Conservation (phyloP, 352 stramenopile genomes). For the Pythium scleroteichum region DNA sequence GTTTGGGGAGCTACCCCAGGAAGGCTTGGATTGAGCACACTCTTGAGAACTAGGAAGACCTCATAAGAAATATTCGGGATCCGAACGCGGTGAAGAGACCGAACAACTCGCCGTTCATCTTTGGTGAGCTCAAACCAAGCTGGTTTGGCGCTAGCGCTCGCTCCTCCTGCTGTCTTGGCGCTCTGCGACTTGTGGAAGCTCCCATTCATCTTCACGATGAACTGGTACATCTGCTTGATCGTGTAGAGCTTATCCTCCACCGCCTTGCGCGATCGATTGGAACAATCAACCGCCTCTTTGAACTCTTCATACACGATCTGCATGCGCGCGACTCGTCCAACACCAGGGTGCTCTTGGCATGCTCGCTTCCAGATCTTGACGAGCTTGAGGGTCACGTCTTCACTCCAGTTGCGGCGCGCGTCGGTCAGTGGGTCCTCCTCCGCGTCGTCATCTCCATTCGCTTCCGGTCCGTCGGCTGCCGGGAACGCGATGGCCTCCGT, state of each 20-base stretch:
- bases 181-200: conserved; percentile 36
- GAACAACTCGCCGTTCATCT: conserved; percentile 50
- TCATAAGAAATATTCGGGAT: conserved; percentile 62
- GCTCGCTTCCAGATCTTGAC: conserved; percentile 55
- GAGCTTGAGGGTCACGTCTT: conserved; percentile 53
- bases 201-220: conserved; percentile 60
- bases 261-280: conserved; percentile 51
- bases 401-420: conserved; percentile 52
- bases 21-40: conserved; percentile 39
- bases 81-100: conserved; percentile 51
- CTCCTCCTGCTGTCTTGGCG: conserved; percentile 9
- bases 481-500: background rate
- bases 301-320: conserved; percentile 59
- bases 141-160: conserved; percentile 12
- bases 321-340: conserved; percentile 42
- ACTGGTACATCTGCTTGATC: conserved; percentile 76
- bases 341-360: conserved; percentile 36
- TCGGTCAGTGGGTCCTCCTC: conserved; percentile 45
- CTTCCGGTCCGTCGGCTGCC: background rate
- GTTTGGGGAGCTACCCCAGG: background rate
- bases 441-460: background rate
- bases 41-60: conserved; percentile 56
- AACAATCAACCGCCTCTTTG: conserved; percentile 40
- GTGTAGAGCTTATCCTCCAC: conserved; percentile 71
- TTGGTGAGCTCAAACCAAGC: conserved; percentile 64